Evolutionary conservation across 805 yeast genomes (phyloP), one percentile per base, ranked within the genome.

Genomic region (Hermanozyma aechmeae): DNA sequence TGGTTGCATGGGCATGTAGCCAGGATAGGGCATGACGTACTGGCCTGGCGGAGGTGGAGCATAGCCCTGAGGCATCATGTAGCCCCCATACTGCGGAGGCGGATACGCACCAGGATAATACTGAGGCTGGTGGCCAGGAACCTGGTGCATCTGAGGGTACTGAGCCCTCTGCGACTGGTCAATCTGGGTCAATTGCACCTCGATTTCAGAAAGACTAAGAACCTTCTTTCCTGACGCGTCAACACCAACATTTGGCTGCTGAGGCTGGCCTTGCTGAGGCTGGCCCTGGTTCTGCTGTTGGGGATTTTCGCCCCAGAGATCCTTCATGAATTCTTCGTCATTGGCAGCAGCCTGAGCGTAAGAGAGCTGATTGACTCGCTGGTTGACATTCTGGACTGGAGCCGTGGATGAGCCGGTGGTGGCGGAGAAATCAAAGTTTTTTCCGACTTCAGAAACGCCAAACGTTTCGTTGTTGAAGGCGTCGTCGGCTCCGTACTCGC

Each of bases 381-480:
- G 28, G 24, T 33, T 24, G 28, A 27, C 15, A 29, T 40, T 50
- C 31, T 31, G 58, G 35, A 35, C 49, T 25, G 10, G 24, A 26
- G 17, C 23, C 8, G 12, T 23, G 15, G 24, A 26, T 30, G 4
- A 21, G 34, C 46, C 30, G 32, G 50, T 17, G 41, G 52, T 26
- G 39, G 60, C 58, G 4, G 77, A 75, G 51, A 81, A 82, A 47
- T 73, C 72, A 44, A 78, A 81, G 42, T 80, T 83, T 39, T 70
- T 67, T 18, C 76, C 73, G 30, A 75, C 64, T 1, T 60, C 51
- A 16, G 61, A 64, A 15, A 34, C 64, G 16, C 92, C 93, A 54
- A 83, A 83, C 1, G 93, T 83, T 47, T 78, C 86, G 38, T 75
- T 82, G 48, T 83, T 82, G 41, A 79, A 65, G 22, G 80, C 92